These are phyloP conservation scores for Phialocephala subalpina DNA, from an alignment of 2,329 filamentous ascomycete species.

Conservation along the genomic window DNA sequence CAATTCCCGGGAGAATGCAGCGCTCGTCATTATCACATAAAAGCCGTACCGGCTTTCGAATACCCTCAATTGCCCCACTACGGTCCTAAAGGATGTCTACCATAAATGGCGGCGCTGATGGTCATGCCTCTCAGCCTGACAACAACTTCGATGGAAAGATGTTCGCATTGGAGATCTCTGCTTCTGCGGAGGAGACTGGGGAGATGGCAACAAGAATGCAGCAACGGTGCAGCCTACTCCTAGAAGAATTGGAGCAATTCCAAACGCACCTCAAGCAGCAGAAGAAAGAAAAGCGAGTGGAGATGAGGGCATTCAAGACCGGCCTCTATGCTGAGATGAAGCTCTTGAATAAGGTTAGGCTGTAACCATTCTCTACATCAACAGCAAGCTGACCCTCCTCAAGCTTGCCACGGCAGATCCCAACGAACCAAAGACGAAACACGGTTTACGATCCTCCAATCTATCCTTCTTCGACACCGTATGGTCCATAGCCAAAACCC, in stretches of 20 bases:
- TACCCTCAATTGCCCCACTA: not conserved
- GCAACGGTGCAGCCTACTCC: slow-evolving; percentile 44
- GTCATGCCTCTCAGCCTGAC: slow-evolving; percentile 7
- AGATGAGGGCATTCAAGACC: slow-evolving; percentile 57
- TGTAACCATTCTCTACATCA: no score
- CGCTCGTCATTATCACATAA: not conserved
- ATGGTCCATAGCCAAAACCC: slow-evolving; percentile 68
- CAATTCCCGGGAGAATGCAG: not conserved
- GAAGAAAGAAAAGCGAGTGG: slow-evolving; percentile 55
- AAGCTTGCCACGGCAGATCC: slow-evolving; percentile 33
- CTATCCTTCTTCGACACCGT: slow-evolving; percentile 69
- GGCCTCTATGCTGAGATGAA: slow-evolving; percentile 56
- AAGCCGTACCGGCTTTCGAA: not conserved
- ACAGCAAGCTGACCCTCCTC: slow-evolving; percentile 11
- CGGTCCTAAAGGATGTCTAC: not conserved
- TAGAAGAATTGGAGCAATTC: slow-evolving; percentile 55
- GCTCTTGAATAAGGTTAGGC: slow-evolving; percentile 52
- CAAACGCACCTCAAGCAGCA: slow-evolving; percentile 49
- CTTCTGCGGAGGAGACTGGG: slow-evolving; percentile 21
- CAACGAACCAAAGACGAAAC: slow-evolving; percentile 48
- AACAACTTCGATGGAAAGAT: slow-evolving; percentile 17
- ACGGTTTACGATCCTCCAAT: slow-evolving; percentile 71
- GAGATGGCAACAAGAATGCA: slow-evolving; percentile 39
- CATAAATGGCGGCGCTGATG: slow-evolving; percentile 18
- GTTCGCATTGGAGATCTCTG: slow-evolving; percentile 10